Evolutionary conservation across 2,329 filamentous ascomycete species (phyloP).

Genomic region (Rhynchosporium graminicola): DNA sequence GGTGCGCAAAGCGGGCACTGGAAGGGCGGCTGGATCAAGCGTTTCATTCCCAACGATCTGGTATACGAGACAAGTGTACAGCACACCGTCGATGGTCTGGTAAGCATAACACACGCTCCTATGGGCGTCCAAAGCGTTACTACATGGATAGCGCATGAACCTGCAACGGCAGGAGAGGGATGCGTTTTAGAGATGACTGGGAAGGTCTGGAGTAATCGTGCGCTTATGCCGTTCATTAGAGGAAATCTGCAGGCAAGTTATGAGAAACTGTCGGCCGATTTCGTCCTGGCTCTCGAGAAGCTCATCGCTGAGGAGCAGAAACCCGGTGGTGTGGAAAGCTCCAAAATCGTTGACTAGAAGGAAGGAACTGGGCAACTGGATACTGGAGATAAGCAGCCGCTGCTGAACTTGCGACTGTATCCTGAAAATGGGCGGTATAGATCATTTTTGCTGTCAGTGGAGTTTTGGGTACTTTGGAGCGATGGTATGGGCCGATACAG

Average conservation of each 20-base stretch:
- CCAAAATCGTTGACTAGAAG: background rate
- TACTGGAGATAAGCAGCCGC: background rate
- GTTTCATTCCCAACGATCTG: constrained; percentile 35
- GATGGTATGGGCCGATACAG: too few relatives aligned
- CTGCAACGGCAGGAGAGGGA: constrained; percentile 66
- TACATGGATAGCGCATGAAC: constrained; percentile 70
- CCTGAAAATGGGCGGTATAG: background rate
- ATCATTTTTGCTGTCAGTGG: too few relatives aligned
- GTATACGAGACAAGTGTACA: constrained; percentile 33
- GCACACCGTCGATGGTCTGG: constrained; percentile 29
- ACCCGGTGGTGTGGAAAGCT: background rate
- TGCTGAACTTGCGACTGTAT: constrained; percentile 1
- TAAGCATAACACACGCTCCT: constrained; percentile 37
- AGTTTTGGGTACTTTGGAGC: too few relatives aligned
- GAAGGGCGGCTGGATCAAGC: constrained; percentile 64
- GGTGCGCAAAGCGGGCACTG: constrained; percentile 79
- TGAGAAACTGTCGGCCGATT: constrained; percentile 62
- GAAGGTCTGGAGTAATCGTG: constrained; percentile 74
- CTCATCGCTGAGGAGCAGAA: constrained; percentile 1
- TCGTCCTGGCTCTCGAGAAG: constrained; percentile 52
- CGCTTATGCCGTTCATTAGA: constrained; percentile 75
- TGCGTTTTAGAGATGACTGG: constrained; percentile 81
- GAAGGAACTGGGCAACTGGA: background rate
- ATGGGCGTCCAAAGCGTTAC: constrained; percentile 53
- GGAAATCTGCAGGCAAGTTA: constrained; percentile 78